Conservation (phyloP, 345 rosid genomes). For the Acer yangbiense region DNA sequence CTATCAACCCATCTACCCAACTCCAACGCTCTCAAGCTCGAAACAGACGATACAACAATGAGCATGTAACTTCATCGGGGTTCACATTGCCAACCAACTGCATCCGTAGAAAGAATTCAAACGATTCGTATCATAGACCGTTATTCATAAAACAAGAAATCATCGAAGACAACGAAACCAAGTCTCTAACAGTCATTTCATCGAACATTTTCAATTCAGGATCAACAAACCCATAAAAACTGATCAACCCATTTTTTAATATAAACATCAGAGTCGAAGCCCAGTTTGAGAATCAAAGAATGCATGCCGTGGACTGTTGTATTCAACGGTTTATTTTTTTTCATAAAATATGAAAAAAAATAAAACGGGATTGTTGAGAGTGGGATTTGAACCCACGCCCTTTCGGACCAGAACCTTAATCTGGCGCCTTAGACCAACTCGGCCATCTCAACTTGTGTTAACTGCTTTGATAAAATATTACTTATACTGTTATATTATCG, state of each 20-base stretch:
- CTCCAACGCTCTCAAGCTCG: constrained; percentile 44
- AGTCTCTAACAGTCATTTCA: constrained; percentile 40
- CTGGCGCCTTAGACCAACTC: constrained; percentile 99
- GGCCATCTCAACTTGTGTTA: constrained; percentile 71
- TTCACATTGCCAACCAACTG: constrained; percentile 32
- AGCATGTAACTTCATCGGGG: constrained; percentile 50
- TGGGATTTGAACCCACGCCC: constrained; percentile 99
- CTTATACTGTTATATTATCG: no score
- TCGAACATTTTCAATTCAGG: constrained; percentile 44
- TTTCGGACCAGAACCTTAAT: constrained; percentile 99
- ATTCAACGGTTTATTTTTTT: no score
- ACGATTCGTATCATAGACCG: constrained; percentile 41
- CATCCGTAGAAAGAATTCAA: constrained; percentile 45
- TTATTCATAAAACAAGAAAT: constrained; percentile 40
- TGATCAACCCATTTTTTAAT: constrained; percentile 43
- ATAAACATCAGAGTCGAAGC: constrained; percentile 34
- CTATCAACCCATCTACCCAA: constrained; percentile 50
- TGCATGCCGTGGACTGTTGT: constrained; percentile 28
- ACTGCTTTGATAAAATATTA: no score
- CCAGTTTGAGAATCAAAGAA: constrained; percentile 42
- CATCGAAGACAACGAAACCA: constrained; percentile 55
- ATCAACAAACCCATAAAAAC: constrained; percentile 28
- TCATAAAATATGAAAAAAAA: not conserved
- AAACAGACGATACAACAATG: constrained; percentile 43
- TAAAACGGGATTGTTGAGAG: constrained; percentile 51